Conservation (phyloP, 129 eudicot species). For the Chrysanthemum lavandulifolium region DNA sequence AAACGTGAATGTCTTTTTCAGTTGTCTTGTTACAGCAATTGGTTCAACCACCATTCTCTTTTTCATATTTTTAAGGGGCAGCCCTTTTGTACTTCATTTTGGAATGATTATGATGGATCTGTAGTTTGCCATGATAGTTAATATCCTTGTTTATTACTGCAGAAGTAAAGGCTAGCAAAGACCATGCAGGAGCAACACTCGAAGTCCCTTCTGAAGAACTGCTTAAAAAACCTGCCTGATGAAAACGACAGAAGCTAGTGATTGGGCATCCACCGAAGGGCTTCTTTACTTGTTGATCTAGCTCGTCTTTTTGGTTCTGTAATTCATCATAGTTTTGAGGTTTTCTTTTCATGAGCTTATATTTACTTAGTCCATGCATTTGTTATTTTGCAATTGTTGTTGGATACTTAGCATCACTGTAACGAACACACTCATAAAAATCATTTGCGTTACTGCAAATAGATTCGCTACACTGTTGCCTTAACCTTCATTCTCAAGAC, state of each 20-base stretch:
- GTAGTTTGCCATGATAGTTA: background rate
- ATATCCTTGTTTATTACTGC: constrained; percentile 28
- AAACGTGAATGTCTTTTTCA: background rate
- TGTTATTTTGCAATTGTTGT: constrained; percentile 8
- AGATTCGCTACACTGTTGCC: background rate
- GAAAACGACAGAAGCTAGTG: constrained; percentile 18
- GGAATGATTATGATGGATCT: constrained; percentile 7
- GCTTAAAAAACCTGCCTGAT: constrained; percentile 52
- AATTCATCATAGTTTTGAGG: constrained; percentile 29
- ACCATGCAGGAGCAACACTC: constrained; percentile 83
- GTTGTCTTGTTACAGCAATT: background rate
- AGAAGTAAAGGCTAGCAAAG: constrained; percentile 75
- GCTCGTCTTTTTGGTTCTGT: constrained; percentile 7
- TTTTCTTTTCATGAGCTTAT: constrained; percentile 20
- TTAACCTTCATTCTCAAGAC: background rate
- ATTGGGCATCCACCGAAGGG: constrained; percentile 1
- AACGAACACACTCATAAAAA: background rate
- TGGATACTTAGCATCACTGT: background rate
- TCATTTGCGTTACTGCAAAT: background rate
- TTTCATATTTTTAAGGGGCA: background rate
- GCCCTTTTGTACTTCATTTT: background rate
- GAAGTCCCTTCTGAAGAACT: constrained; percentile 87
- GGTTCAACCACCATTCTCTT: background rate
- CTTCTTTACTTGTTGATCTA: constrained; percentile 11
- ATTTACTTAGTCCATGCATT: constrained; percentile 5